Percentiles rank a stretch among this genome's conserved stretches.
These are phyloP conservation scores for Aegilops bicornis DNA, from an alignment of 176 grass and related monocot genomes.

Conservation along the genomic window DNA sequence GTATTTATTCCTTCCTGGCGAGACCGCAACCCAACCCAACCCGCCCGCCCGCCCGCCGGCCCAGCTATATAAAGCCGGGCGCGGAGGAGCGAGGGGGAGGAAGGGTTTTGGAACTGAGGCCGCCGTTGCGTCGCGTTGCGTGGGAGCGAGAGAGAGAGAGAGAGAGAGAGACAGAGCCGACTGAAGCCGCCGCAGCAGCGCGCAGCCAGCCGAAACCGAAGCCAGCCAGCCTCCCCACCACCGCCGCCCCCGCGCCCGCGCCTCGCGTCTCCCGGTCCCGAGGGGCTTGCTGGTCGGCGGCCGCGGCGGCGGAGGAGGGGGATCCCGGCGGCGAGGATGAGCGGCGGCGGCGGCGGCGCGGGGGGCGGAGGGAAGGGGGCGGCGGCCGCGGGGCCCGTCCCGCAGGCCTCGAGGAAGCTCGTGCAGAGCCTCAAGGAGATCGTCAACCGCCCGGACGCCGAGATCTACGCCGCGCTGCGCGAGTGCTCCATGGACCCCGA, in stretches of 20 bases:
- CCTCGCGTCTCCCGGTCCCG: not conserved
- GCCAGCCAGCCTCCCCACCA: not conserved
- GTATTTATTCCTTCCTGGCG: no score
- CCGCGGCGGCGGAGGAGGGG: conserved; percentile 12
- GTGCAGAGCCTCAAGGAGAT: conserved; percentile 99
- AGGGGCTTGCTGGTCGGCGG: conserved; percentile 22
- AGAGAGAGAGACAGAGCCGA: conserved; percentile 1
- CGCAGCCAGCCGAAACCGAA: conserved; percentile 43
- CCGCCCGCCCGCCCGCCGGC: conserved; percentile 1
- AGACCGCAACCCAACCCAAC: not conserved
- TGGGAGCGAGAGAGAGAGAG: no score
- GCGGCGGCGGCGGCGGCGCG: conserved; percentile 25
- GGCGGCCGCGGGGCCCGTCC: conserved; percentile 52
- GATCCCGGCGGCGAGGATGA: conserved; percentile 54
- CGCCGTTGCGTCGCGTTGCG: conserved; percentile 48
- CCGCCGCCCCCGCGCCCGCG: not conserved
- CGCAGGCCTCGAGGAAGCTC: conserved; percentile 56
- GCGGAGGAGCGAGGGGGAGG: conserved; percentile 19
- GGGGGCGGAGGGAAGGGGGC: conserved; percentile 38
- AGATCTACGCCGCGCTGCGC: conserved; percentile 95
- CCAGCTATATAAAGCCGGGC: conserved; percentile 43
- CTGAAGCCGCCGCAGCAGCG: conserved; percentile 18
- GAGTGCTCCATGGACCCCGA: conserved; percentile 99
- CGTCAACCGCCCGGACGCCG: conserved; percentile 84
- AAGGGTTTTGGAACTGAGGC: conserved; percentile 62